These are phyloP conservation scores for Aspergillus carbonarius DNA, from an alignment of 2,329 filamentous ascomycete species.

Conservation along the genomic window DNA sequence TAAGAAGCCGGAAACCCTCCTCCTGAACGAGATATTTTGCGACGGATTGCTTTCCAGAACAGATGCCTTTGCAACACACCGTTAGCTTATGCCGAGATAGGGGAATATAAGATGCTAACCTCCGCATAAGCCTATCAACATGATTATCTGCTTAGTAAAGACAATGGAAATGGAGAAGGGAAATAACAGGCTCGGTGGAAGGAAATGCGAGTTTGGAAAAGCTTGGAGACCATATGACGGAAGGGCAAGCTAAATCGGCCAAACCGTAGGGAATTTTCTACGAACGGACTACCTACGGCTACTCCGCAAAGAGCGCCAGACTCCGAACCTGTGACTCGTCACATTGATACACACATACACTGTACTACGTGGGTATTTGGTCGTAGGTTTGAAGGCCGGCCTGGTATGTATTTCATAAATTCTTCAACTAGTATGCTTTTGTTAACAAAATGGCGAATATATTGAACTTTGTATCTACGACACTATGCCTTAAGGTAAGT, in stretches of 20 bases:
- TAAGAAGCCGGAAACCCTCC: slow-evolving; percentile 75
- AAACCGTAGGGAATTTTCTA: background rate
- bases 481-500: too few species aligned
- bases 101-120: slow-evolving; percentile 31
- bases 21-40: slow-evolving; percentile 82
- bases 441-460: too few species aligned
- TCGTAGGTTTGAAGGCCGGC: too few species aligned
- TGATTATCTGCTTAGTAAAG: slow-evolving; percentile 21
- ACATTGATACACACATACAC: background rate
- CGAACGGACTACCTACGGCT: background rate
- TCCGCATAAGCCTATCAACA: slow-evolving; percentile 55
- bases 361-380: too few species aligned
- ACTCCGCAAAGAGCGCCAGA: background rate
- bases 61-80: slow-evolving; percentile 65
- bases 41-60: slow-evolving; percentile 87
- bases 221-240: background rate
- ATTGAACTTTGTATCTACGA: too few species aligned
- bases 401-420: too few species aligned
- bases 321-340: background rate
- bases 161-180: background rate
- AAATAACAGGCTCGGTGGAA: background rate
- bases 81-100: slow-evolving; percentile 15
- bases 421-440: too few species aligned
- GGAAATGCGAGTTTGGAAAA: background rate
- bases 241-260: background rate